Base-by-base conservation (phyloP, 257 asterid species). In the Nicotiana benthamiana region DNA sequence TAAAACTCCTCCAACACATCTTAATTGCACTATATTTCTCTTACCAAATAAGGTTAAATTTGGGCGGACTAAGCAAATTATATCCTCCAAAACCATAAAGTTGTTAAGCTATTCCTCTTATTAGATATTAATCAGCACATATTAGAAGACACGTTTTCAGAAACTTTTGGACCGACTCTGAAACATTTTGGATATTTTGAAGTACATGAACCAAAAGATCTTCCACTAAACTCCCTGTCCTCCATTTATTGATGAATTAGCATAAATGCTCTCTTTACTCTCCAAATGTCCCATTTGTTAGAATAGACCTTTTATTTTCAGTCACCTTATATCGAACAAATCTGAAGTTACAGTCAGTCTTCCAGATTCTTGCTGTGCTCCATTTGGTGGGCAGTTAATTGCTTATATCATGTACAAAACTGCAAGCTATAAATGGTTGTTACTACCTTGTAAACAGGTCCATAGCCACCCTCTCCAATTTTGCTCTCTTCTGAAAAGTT, bases 391-490 rank as follows among this genome's bases (percentile, higher is more conserved):
- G 10, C 10, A 2, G 10, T 67, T 28, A 40, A 70, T 22, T 70
- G 59, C 57, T 43, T 70, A 43, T 43, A 40, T 22, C 11, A 5
- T 2, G 57, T 12, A 22, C 3, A 22, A 32, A 59, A 9, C n/a
- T 48, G 59, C 77, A 70, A 22, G 22, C 34, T 40, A 22, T 0
- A 22, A 70, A 30, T 70, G 36, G 9, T 74, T 82, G 9, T 74
- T 82, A n/a, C n/a, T n/a, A 85, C 88, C 86, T 85, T 85, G 68
- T 85, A 85, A 65, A 85, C 86, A 80, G 88, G 82, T 32, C 87
- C 87, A 66, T 66, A 84, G 10, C 87, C 87, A 56, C 87, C 87
- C 57, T 84, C 84, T 46, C 87, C 87, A 61, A 84, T 82, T 81
- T 63, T 80, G 46, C 79, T 84, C 60, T 13, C 40, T 18, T 6